phyloP scores from a whole-genome alignment of 1,284 basidiomycete species.

The Cutaneotrichosporon daszewskae region DNA sequence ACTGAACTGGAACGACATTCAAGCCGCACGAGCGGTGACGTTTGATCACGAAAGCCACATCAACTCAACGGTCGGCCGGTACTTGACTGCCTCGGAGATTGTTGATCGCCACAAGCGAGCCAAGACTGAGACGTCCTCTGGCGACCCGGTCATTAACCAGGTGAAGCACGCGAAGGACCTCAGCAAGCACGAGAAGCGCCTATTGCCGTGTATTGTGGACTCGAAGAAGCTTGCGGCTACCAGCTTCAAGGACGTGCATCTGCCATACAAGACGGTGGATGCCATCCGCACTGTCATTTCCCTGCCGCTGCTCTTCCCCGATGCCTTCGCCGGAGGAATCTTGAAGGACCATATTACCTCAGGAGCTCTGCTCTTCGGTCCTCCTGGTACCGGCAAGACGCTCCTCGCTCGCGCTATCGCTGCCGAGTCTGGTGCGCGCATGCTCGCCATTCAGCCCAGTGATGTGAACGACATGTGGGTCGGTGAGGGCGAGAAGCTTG shows the following conservation, averaged over 20 bases:
- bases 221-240: slow-evolving; percentile 60
- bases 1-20: slow-evolving; percentile 30
- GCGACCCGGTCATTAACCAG: slow-evolving; percentile 66
- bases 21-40: slow-evolving; percentile 13
- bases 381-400: slow-evolving; percentile 85
- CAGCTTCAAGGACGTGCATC: slow-evolving; percentile 78
- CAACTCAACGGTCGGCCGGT: slow-evolving; percentile 17
- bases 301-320: slow-evolving; percentile 79
- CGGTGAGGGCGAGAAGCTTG: slow-evolving; percentile 91
- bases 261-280: slow-evolving; percentile 77
- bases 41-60: slow-evolving; percentile 14
- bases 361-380: slow-evolving; percentile 81
- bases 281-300: slow-evolving; percentile 85
- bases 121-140: not conserved
- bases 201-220: slow-evolving; percentile 78
- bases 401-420: slow-evolving; percentile 84
- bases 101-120: not conserved
- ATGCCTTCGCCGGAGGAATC: slow-evolving; percentile 84
- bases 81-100: slow-evolving; percentile 12
- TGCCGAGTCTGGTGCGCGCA: slow-evolving; percentile 80
- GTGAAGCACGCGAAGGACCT: slow-evolving; percentile 68
- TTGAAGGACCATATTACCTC: slow-evolving; percentile 83
- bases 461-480: slow-evolving; percentile 60
- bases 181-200: slow-evolving; percentile 66
- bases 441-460: slow-evolving; percentile 60